These are phyloP conservation scores for Erodium trifolium DNA, from an alignment of 441 rosid species.

Conservation along the genomic window DNA sequence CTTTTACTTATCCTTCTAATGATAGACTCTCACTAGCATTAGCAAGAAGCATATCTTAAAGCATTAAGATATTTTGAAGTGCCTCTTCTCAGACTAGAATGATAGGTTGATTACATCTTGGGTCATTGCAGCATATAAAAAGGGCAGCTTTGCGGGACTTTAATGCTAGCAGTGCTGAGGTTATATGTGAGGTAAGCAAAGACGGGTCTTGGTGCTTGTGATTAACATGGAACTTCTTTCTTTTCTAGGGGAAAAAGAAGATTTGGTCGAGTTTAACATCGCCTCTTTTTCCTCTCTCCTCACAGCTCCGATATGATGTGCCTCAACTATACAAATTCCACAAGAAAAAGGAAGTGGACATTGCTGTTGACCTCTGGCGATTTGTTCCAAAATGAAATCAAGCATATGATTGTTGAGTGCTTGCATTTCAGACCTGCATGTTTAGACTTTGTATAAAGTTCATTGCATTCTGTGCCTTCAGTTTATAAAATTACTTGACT, in stretches of 20 bases:
- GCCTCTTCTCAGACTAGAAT: neutral
- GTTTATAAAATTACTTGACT: neutral
- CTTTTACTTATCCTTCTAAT: no score
- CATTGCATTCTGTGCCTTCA: neutral
- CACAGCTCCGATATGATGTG: constrained; percentile 70
- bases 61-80: neutral
- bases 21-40: no score
- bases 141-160: constrained; percentile 62
- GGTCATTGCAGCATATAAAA: constrained; percentile 54
- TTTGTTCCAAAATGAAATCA: constrained; percentile 51
- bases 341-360: constrained; percentile 73
- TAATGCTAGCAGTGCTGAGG: constrained; percentile 79
- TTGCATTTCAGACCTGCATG: neutral
- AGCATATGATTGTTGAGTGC: constrained; percentile 1
- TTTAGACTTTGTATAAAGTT: neutral
- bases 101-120: neutral
- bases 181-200: constrained; percentile 65
- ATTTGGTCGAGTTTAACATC: neutral
- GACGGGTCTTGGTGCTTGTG: neutral
- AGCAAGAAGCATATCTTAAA: neutral
- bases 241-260: neutral
- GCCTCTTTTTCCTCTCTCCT: neutral
- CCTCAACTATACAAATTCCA: constrained; percentile 82
- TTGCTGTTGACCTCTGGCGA: constrained; percentile 96
- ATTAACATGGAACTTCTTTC: neutral